Conservation (phyloP, 2,329 filamentous ascomycete genomes). For the Chalaropsis ovoidea region DNA sequence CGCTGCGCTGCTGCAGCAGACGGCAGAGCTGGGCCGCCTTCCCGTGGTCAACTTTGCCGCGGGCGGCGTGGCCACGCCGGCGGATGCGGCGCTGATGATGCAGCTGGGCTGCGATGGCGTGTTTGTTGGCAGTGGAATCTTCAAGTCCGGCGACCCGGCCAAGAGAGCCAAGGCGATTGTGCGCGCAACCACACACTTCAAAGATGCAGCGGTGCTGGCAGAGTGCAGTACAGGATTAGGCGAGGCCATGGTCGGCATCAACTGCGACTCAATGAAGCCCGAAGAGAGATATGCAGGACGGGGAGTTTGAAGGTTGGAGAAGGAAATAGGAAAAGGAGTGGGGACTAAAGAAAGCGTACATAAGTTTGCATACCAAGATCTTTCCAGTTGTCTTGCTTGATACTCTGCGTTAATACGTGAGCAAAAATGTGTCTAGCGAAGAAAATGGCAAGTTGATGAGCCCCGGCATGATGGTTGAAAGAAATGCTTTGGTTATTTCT, state of each 20-base stretch:
- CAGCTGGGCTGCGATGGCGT: constrained; percentile 96
- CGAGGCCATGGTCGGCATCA: constrained; percentile 98
- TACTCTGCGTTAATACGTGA: too few species aligned
- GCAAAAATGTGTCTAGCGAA: too few species aligned
- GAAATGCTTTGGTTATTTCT: too few species aligned
- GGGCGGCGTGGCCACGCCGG: constrained; percentile 97
- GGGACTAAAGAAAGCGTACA: neutral
- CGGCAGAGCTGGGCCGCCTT: constrained; percentile 73
- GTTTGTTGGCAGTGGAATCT: constrained; percentile 93
- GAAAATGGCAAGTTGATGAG: too few species aligned
- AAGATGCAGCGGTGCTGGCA: constrained; percentile 73
- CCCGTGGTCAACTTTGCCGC: constrained; percentile 98
- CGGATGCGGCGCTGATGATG: constrained; percentile 96
- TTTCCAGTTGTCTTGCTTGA: neutral
- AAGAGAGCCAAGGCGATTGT: constrained; percentile 92
- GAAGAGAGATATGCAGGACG: constrained; percentile 73
- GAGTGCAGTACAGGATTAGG: constrained; percentile 80
- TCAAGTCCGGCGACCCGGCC: constrained; percentile 86
- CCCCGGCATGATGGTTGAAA: too few species aligned
- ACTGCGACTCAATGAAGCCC: constrained; percentile 65
- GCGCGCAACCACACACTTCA: constrained; percentile 82
- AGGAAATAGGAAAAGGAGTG: too few species aligned
- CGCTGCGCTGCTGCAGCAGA: constrained; percentile 70
- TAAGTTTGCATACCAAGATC: neutral
- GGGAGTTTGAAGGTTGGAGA: constrained; percentile 55